Evolutionary conservation across 2,329 filamentous ascomycete genomes (phyloP), one percentile per base, ranked within the genome.

Genomic region (Emmonsia crescens): DNA sequence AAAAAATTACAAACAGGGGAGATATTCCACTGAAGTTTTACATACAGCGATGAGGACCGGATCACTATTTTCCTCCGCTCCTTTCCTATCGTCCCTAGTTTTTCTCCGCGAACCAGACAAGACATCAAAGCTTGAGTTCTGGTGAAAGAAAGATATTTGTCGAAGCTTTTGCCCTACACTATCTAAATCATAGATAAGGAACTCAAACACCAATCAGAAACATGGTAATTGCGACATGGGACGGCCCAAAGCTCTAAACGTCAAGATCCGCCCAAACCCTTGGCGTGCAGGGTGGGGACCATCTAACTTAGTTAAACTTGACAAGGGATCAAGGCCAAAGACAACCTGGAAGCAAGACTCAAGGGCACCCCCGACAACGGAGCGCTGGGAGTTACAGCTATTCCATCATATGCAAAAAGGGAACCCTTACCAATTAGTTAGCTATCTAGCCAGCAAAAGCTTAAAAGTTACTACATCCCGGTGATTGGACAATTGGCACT

Each of bases 131-230:
- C 1, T 54, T 33, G 54, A n/a, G n/a, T 40, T 57, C 10, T 57
- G n/a, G 5, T 57, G 54, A 42, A 40, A 57, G 36, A 29, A 42
- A 16, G 27, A 42, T 57, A 57, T 57, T 57, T 36, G 57, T 59
- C 57, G 57, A 59, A 51, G 57, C 57, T 59, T 51, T 40, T 49
- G 4, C 42, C 14, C 31, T 48, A 5, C 55, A 6, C 36, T 46
- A 57, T 57, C 40, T n/a, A 5, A 33, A 31, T 5, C 56, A 48
- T 31, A 59, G 57, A 59, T 59, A 59, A 59, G 57, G 33, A 51
- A 2, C 57, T 21, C 29, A 8, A 9, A 9, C 44, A 16, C 57
- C 57, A 59, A 59, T 59, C 57, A 59, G 27, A 8, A 36, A 24
- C 29, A 2, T 19, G 42, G 16, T 8, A 51, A 27, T 29, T 59